Evolutionary conservation across 495 filamentous ascomycete species (phyloP).

Genomic region (Penicillium dipodomyicola): DNA sequence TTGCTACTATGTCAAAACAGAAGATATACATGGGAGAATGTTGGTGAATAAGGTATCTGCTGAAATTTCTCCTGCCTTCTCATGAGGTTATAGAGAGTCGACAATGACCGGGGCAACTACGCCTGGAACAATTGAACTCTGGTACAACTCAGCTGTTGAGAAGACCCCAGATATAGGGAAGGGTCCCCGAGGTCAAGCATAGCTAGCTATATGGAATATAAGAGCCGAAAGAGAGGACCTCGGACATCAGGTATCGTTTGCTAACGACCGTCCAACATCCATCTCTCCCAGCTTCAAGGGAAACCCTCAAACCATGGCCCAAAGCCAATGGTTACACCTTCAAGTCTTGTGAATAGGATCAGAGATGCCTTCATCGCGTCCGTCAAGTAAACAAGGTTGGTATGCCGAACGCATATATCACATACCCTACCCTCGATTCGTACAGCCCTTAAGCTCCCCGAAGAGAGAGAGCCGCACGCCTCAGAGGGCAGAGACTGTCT

Average conservation of each 20-base stretch:
- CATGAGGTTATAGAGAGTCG: neutral
- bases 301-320: conserved; percentile 8
- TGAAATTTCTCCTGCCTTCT: neutral
- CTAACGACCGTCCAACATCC: conserved; percentile 13
- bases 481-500: conserved; percentile 65
- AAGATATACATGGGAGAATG: neutral
- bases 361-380: conserved; percentile 99
- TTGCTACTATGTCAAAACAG: neutral
- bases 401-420: conserved; percentile 99
- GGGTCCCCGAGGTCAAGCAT: neutral
- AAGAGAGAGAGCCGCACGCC: conserved; percentile 80
- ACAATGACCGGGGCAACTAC: neutral
- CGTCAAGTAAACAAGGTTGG: conserved; percentile 88
- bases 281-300: neutral
- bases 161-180: neutral
- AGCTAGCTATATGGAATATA: neutral
- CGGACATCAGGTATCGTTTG: conserved; percentile 2
- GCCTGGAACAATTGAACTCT: neutral
- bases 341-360: conserved; percentile 53
- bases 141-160: neutral
- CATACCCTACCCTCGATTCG: conserved; percentile 63
- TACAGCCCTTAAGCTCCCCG: conserved; percentile 86
- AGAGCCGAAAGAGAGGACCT: conserved; percentile 1
- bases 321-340: conserved; percentile 35
- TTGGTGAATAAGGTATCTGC: neutral